Conservation (phyloP, 2,329 filamentous ascomycete species). For the Aspergillus ruber region DNA sequence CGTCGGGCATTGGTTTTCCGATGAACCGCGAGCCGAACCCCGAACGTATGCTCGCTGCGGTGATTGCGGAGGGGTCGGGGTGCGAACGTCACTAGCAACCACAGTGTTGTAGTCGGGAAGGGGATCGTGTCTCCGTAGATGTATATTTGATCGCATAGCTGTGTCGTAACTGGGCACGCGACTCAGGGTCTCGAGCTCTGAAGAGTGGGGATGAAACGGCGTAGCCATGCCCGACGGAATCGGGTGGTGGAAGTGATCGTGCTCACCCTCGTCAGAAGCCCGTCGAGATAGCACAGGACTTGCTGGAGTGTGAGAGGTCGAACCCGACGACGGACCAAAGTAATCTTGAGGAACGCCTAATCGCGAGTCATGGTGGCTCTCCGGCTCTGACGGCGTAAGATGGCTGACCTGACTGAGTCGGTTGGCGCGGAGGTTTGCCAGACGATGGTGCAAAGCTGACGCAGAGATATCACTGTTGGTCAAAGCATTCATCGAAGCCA, state of each 20-base stretch:
- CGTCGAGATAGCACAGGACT: conserved; percentile 39
- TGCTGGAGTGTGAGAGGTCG: conserved; percentile 19
- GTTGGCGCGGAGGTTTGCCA: conserved; percentile 47
- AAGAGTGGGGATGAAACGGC: conserved; percentile 38
- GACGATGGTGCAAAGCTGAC: conserved; percentile 63
- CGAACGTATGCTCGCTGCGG: conserved; percentile 36
- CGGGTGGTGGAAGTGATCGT: conserved; percentile 32
- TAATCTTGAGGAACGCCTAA: conserved; percentile 25
- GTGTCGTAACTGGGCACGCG: conserved; percentile 74
- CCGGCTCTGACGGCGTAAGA: conserved; percentile 17
- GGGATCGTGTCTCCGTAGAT: conserved; percentile 39
- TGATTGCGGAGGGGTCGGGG: conserved; percentile 24
- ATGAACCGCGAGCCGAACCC: conserved; percentile 28
- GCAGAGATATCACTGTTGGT: conserved; percentile 53
- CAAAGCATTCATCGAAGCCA: conserved; percentile 53
- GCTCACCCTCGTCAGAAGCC: conserved; percentile 43
- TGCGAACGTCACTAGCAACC: conserved; percentile 21
- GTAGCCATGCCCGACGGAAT: conserved; percentile 35
- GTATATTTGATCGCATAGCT: conserved; percentile 60
- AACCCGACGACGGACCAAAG: conserved; percentile 24
- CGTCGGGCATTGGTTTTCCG: conserved; percentile 20
- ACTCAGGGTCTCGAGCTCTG: conserved; percentile 59
- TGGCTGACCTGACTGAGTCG: conserved; percentile 9
- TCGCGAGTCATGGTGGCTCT: conserved; percentile 16
- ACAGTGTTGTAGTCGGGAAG: conserved; percentile 65